Base-by-base conservation (phyloP, 129 eudicot species). In the Lactuca sativa region DNA sequence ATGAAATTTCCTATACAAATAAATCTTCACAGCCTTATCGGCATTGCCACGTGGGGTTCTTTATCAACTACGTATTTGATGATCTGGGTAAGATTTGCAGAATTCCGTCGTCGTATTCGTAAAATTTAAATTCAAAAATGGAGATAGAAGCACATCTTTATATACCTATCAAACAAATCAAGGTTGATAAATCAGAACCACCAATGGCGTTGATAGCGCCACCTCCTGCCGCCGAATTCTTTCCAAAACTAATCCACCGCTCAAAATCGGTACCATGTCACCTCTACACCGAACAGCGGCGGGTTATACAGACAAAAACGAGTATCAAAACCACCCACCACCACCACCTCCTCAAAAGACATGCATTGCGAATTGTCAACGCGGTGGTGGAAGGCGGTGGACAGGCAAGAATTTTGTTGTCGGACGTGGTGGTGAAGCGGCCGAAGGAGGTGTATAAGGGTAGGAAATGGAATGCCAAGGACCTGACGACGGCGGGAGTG, bases 341-440 rank as follows among this genome's bases (percentile, higher is more conserved):
- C 60, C 76, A 16, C 37, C 32, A 2, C 60, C 76, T 12, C 37
- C 76, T 48, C 36, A 71, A 43, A 34, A 47, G 56, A 31, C 68
- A 71, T 6, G 21, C 40, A 17, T 8, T 60, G 15, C 18, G 52
- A 12, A 34, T 12, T 2, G 68, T 52, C 7, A 49, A 14, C 0
- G 41, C 32, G 10, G 61, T 43, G 37, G 57, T 43, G 77, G 10
- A 81, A 82, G 36, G 69, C 32, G 77, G 70, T 36, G 77, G 61
- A 48, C n/a, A 33, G 1, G 61, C 21, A 10, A 58, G 59, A 7
- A 59, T 48, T 59, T 6, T 25, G 56, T 67, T 40, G 55, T 83
- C 91, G 13, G 90, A 87, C 70, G 89, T 83, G 74, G 84, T 63
- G 78, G 87, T 85, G 73, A 51, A 72, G 74, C 70, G 81, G 71